Evolutionary conservation across 306 rosid species (phyloP).

Genomic region (Carpinus fangiana): DNA sequence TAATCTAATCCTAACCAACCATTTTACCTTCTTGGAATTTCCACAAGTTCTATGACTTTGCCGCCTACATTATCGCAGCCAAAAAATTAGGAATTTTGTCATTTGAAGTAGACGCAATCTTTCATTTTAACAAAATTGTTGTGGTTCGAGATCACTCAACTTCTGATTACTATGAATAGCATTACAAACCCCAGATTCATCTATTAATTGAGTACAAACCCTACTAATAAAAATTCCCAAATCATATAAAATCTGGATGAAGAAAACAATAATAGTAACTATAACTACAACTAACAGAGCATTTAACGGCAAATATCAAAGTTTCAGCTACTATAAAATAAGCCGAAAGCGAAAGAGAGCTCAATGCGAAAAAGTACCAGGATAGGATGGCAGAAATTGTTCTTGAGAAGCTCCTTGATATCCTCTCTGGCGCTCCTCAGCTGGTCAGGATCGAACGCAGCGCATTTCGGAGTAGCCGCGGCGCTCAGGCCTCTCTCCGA

Average conservation of each 20-base stretch:
- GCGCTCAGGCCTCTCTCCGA: constrained; percentile 51
- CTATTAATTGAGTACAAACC: not conserved
- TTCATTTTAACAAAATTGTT: not conserved
- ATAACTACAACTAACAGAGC: not conserved
- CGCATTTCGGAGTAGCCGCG: constrained; percentile 50
- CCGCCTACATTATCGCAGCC: not conserved
- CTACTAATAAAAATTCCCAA: not conserved
- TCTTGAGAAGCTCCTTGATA: constrained; percentile 70
- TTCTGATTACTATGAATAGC: not conserved
- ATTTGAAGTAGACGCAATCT: not conserved
- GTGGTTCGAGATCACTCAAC: not conserved
- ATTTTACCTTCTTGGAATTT: not conserved
- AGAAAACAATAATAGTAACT: not conserved
- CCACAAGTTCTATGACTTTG: not conserved
- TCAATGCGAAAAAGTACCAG: constrained; percentile 41
- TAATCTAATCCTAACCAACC: not conserved
- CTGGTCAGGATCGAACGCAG: constrained; percentile 79
- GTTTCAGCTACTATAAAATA: not conserved
- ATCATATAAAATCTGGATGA: not conserved
- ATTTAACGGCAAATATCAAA: not conserved
- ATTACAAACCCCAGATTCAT: not conserved
- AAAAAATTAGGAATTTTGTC: not conserved
- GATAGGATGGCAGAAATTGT: constrained; percentile 82
- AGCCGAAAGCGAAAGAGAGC: not conserved
- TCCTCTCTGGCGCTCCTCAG: constrained; percentile 81